phyloP scores from a whole-genome alignment of 192 early-diverging fungal genomes.

The Coemansia sp. region DNA sequence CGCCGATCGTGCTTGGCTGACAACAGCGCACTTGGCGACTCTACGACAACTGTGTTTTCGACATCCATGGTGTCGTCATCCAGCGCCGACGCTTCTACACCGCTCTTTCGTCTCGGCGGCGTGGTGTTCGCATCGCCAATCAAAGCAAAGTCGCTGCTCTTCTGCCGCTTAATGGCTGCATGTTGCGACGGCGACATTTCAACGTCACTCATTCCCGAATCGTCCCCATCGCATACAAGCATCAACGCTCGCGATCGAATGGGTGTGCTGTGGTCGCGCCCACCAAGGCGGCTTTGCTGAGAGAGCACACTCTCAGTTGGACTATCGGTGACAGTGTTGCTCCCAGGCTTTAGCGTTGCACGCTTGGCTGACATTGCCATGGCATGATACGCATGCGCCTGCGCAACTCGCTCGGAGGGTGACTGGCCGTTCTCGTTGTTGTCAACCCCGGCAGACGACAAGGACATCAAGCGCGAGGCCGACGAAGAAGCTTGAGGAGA shows the following conservation, averaged over 20 bases:
- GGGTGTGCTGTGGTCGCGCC: background rate
- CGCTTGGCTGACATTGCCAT: slow-evolving; percentile 11
- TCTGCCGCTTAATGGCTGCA: slow-evolving; percentile 25
- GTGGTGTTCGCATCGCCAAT: background rate
- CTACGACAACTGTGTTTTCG: slow-evolving; percentile 17
- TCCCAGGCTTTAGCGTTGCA: background rate
- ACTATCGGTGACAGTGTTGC: background rate
- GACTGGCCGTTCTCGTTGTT: slow-evolving; percentile 12
- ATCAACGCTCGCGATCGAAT: slow-evolving; percentile 1
- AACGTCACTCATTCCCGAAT: slow-evolving; percentile 22
- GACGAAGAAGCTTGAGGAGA: slow-evolving; percentile 14
- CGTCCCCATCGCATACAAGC: slow-evolving; percentile 1
- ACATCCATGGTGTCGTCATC: slow-evolving; percentile 27
- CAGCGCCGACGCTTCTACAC: background rate
- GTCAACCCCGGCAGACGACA: background rate
- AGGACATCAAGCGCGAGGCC: background rate
- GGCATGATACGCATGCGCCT: slow-evolving; percentile 17
- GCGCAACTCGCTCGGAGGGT: slow-evolving; percentile 22
- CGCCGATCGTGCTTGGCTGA: slow-evolving; percentile 38
- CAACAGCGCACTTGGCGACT: slow-evolving; percentile 38
- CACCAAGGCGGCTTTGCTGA: background rate
- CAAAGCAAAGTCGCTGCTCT: slow-evolving; percentile 5
- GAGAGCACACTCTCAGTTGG: slow-evolving; percentile 10
- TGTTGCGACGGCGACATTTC: slow-evolving; percentile 45
- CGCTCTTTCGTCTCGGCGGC: background rate